A percentile compares a stretch with the other conserved stretches of the same genome.
Evolutionary conservation across 305 asterid genomes (phyloP).

Genomic region (Striga hermonthica): DNA sequence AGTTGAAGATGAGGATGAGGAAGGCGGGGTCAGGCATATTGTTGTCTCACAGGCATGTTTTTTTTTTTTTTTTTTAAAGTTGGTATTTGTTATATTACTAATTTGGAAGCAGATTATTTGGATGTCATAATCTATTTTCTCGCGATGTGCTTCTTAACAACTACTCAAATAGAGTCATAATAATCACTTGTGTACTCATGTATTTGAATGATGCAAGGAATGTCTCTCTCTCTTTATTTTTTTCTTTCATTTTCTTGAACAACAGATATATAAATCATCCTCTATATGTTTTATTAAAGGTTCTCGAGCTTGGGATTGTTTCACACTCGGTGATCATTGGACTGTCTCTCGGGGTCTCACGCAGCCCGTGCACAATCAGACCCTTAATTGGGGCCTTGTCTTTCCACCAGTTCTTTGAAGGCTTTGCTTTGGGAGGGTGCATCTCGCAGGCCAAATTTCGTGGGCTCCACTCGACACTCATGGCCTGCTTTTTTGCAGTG

Average conservation of each 20-base stretch:
- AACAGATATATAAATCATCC: neutral
- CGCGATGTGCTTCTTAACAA: too few species aligned
- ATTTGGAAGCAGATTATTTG: too few species aligned
- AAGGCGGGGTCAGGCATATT: constrained; percentile 57
- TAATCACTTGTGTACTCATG: too few species aligned
- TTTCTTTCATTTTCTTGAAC: neutral
- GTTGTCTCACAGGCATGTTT: constrained; percentile 83
- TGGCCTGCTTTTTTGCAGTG: constrained; percentile 84
- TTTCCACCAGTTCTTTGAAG: constrained; percentile 91
- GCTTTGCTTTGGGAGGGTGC: constrained; percentile 93
- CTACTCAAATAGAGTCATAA: too few species aligned
- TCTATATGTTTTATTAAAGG: constrained; percentile 37
- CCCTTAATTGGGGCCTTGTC: constrained; percentile 84
- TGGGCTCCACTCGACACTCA: constrained; percentile 53
- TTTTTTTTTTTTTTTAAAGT: constrained; percentile 14
- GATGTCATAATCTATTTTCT: too few species aligned
- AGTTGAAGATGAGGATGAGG: constrained; percentile 51
- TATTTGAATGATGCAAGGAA: too few species aligned
- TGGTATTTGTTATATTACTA: too few species aligned
- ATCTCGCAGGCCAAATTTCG: constrained; percentile 75
- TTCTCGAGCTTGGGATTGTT: constrained; percentile 87
- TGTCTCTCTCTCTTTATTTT: too few species aligned
- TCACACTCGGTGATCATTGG: constrained; percentile 92
- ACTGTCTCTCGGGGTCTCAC: constrained; percentile 80
- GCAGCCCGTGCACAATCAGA: constrained; percentile 79